Percentiles rank a stretch among this genome's conserved stretches.
These are phyloP conservation scores for Pseudocercospora macadamiae DNA, from an alignment of 2,329 filamentous ascomycete species.

Conservation along the genomic window DNA sequence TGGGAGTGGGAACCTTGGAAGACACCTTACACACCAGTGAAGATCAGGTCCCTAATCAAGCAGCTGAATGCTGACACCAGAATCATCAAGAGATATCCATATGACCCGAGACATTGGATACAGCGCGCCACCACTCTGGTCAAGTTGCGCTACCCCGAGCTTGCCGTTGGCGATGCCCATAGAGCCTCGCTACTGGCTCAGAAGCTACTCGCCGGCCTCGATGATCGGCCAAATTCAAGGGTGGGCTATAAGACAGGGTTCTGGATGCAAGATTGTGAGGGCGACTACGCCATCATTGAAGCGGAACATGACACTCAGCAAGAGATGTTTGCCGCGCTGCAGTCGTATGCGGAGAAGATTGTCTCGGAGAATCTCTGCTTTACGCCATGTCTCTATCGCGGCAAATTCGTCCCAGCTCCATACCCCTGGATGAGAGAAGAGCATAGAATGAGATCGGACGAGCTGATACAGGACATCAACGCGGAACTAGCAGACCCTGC, in stretches of 20 bases:
- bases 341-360: conserved; percentile 20
- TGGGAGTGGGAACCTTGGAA: conserved; percentile 16
- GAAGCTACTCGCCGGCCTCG: conserved; percentile 13
- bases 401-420: conserved; percentile 22
- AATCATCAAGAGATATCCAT: conserved; percentile 25
- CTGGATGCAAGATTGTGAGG: conserved; percentile 31
- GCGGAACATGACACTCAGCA: conserved; percentile 14
- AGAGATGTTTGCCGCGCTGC: conserved; percentile 13
- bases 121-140: conserved; percentile 24
- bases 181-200: conserved; percentile 31
- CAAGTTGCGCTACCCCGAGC: conserved; percentile 32
- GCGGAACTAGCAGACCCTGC: conserved; percentile 21
- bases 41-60: conserved; percentile 5
- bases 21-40: not conserved
- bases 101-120: conserved; percentile 34
- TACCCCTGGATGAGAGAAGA: conserved; percentile 36
- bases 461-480: conserved; percentile 18
- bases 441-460: conserved; percentile 15
- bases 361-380: conserved; percentile 20
- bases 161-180: conserved; percentile 34
- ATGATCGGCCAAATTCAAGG: conserved; percentile 15
- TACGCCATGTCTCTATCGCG: conserved; percentile 20
- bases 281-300: conserved; percentile 12
- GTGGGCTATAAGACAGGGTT: conserved; percentile 33
- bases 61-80: conserved; percentile 22